Conservation (phyloP, 768 basidiomycete species). For the Gloeophyllum trabeum region DNA sequence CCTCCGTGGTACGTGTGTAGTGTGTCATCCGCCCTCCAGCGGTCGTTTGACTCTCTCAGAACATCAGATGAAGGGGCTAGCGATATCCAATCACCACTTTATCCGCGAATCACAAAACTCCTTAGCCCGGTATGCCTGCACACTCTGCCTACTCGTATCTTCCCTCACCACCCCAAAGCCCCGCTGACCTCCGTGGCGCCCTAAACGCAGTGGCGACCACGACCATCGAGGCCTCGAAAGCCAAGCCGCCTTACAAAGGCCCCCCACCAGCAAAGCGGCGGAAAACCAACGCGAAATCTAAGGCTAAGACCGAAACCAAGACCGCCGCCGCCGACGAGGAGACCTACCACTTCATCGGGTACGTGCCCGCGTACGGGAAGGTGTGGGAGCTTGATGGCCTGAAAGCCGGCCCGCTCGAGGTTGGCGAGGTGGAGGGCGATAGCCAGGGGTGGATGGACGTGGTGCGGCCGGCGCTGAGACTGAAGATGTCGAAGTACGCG, state of each 20-base stretch:
- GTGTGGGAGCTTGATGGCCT: constrained; percentile 67
- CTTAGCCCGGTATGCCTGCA: constrained; percentile 37
- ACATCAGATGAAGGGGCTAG: constrained; percentile 50
- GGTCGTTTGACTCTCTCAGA: not conserved
- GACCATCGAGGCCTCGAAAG: constrained; percentile 29
- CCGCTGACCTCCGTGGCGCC: constrained; percentile 46
- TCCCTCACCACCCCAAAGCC: constrained; percentile 22
- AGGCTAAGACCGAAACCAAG: constrained; percentile 13
- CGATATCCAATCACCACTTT: constrained; percentile 42
- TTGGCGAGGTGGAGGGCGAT: constrained; percentile 35
- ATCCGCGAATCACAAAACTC: constrained; percentile 48
- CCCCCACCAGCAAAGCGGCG: constrained; percentile 26
- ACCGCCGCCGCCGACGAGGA: constrained; percentile 23
- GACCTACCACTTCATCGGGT: constrained; percentile 54
- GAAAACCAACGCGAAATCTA: constrained; percentile 9
- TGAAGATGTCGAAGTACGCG: constrained; percentile 49
- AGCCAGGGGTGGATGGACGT: constrained; percentile 42
- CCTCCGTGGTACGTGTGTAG: constrained; percentile 45
- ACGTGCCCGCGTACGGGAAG: constrained; percentile 48
- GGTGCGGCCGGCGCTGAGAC: constrained; percentile 44
- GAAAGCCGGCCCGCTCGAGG: constrained; percentile 50
- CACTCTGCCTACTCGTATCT: not conserved
- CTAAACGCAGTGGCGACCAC: constrained; percentile 31
- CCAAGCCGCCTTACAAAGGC: too few species aligned
- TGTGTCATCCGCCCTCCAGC: not conserved